Base-by-base conservation (phyloP, 2,329 filamentous ascomycete species). In the Sphaerulina musiva region DNA sequence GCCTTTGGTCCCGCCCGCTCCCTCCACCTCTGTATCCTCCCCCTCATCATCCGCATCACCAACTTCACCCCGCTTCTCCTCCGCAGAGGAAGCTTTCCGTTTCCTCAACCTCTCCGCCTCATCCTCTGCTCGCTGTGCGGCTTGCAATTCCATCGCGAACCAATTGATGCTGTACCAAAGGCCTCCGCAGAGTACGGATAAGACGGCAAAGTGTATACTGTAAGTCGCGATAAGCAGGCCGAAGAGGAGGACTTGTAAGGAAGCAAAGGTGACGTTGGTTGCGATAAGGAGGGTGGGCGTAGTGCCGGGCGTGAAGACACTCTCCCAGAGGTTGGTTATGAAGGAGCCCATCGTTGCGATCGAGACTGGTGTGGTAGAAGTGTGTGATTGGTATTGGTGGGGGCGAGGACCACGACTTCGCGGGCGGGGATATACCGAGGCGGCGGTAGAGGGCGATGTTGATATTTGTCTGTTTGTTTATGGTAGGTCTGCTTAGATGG, bases 111-210 rank as follows among this genome's bases (percentile, higher is more conserved):
- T 68, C 59, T 76, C 76, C 14, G 76, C 76, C 59, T 79, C 76
- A 62, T 77, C 75, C 63, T 77, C 72, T 62, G 73, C 70, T 42
- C 66, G 67, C 60, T 78, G 70, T 59, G 74, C 73, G 32, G 73
- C 72, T 31, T 70, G 68, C 49, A 85, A 70, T 67, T 85, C 92
- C 44, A 74, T 74, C 52, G 89, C 90, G 68, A 98, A 97, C 93
- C 93, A 98, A 79, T 97, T 97, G 74, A 97, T 91, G 54, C 87
- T 83, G 76, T 82, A 90, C 93, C 93, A 98, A 36, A 97, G 78
- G 4, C 87, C 87, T 32, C 76, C 91, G 59, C 83, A 89, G 8
- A 98, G 77, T 55, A 84, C 66, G 10, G 89, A 95, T 5, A 98
- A 80, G 54, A 92, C 78, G 59, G 89, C 70, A 67, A 96, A 95